Percentiles rank a stretch among this genome's conserved stretches.
Conservation (phyloP, 2,329 filamentous ascomycete genomes). For the Colletotrichum costaricense region DNA sequence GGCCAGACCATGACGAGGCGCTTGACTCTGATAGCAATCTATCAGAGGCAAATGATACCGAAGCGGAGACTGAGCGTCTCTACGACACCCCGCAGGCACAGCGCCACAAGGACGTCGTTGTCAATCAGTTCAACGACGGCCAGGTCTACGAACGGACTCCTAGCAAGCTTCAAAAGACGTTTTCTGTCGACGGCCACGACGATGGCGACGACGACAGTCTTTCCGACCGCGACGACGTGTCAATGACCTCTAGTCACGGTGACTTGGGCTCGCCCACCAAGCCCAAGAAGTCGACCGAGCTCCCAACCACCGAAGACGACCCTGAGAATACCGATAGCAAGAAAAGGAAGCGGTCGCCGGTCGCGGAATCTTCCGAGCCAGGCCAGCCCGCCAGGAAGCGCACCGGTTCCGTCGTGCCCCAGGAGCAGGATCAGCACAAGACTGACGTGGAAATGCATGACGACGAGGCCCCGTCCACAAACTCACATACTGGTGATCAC, state of each 20-base stretch:
- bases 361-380: constrained; percentile 55
- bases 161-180: constrained; percentile 76
- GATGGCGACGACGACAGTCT: constrained; percentile 51
- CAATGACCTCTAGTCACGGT: constrained; percentile 51
- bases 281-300: constrained; percentile 40
- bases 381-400: constrained; percentile 66
- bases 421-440: constrained; percentile 49
- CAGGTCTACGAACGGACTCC: constrained; percentile 74
- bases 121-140: constrained; percentile 65
- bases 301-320: constrained; percentile 44
- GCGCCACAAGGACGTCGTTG: constrained; percentile 70
- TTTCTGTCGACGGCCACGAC: constrained; percentile 48
- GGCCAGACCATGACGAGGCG: constrained; percentile 40
- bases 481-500: constrained; percentile 51
- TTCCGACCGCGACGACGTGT: constrained; percentile 54
- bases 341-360: constrained; percentile 63
- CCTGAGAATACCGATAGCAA: constrained; percentile 52
- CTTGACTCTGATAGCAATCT: constrained; percentile 64
- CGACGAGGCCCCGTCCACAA: constrained; percentile 49
- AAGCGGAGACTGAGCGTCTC: constrained; percentile 94
- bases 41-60: constrained; percentile 75
- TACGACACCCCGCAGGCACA: constrained; percentile 85
- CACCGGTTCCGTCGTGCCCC: constrained; percentile 57
- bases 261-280: constrained; percentile 51
- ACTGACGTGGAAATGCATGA: constrained; percentile 44